Evolutionary conservation across 768 basidiomycete genomes (phyloP).

Genomic region (Phanerochaete sordida): DNA sequence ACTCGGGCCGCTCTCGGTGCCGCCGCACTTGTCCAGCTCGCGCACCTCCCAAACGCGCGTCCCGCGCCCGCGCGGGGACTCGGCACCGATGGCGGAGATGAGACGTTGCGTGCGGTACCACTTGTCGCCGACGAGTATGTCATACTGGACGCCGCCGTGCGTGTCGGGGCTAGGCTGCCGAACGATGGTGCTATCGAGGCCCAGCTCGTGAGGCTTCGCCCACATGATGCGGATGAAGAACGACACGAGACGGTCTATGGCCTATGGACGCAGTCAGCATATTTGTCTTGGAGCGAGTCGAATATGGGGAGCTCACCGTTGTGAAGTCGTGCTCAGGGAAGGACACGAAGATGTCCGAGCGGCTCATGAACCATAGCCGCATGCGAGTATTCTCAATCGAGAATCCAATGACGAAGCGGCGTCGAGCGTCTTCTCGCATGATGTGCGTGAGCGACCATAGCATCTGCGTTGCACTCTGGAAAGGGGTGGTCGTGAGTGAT

Average conservation of each 20-base stretch:
- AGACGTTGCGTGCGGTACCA: background rate
- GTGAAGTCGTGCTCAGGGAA: conserved; percentile 14
- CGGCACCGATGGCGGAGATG: background rate
- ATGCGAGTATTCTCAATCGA: conserved; percentile 22
- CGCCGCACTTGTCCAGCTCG: background rate
- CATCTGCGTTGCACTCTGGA: conserved; percentile 15
- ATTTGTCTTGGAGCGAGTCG: background rate
- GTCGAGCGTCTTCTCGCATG: conserved; percentile 25
- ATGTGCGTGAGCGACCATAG: conserved; percentile 22
- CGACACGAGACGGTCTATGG: background rate
- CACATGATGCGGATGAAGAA: background rate
- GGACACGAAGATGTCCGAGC: conserved; percentile 19
- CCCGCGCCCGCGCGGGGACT: conserved; percentile 1
- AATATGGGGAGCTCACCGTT: conserved; percentile 1
- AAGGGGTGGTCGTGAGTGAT: background rate
- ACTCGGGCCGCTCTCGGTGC: background rate
- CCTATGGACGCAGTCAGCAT: background rate
- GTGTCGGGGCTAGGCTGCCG: background rate
- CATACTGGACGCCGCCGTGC: background rate
- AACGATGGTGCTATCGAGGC: conserved; percentile 3
- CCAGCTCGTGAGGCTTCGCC: background rate
- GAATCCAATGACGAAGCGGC: conserved; percentile 25
- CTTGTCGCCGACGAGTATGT: background rate
- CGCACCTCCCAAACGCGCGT: conserved; percentile 5
- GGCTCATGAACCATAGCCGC: conserved; percentile 27